Conservation (phyloP, 768 basidiomycete genomes). For the Lyophyllum semitale region DNA sequence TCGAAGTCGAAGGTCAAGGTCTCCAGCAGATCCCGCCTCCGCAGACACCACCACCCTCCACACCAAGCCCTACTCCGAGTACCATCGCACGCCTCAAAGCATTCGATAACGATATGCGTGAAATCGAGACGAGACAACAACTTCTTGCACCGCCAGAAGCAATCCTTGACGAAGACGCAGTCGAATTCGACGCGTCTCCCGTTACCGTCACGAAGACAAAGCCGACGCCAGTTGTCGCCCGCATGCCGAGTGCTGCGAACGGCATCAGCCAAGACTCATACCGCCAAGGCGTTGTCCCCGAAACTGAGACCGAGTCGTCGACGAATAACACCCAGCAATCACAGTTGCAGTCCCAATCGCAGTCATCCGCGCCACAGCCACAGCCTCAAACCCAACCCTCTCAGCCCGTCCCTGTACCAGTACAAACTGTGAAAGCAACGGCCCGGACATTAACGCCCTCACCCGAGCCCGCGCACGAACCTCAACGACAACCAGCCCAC, state of each 20-base stretch:
- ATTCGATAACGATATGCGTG: conserved; percentile 4
- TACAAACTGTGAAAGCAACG: no score
- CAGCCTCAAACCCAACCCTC: conserved; percentile 1
- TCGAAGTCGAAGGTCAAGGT: neutral
- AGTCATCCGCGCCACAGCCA: neutral
- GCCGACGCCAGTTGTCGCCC: neutral
- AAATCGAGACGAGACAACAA: neutral
- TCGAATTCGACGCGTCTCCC: conserved; percentile 8
- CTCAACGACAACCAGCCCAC: no score
- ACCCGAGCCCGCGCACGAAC: no score
- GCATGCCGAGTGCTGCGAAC: neutral
- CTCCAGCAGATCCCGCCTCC: neutral
- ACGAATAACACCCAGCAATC: conserved; percentile 13
- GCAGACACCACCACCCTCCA: neutral
- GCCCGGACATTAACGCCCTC: no score
- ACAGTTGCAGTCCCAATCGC: conserved; percentile 14
- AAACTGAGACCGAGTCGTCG: conserved; percentile 15
- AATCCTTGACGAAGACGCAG: conserved; percentile 3
- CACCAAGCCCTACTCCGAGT: neutral
- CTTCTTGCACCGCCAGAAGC: neutral
- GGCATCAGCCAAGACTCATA: conserved; percentile 14
- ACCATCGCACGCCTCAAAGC: neutral
- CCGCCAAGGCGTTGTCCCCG: conserved; percentile 19
- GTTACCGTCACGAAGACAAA: neutral
- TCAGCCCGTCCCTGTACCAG: no score